Conservation (phyloP, 345 rosid genomes). For the Nephelium lappaceum region DNA sequence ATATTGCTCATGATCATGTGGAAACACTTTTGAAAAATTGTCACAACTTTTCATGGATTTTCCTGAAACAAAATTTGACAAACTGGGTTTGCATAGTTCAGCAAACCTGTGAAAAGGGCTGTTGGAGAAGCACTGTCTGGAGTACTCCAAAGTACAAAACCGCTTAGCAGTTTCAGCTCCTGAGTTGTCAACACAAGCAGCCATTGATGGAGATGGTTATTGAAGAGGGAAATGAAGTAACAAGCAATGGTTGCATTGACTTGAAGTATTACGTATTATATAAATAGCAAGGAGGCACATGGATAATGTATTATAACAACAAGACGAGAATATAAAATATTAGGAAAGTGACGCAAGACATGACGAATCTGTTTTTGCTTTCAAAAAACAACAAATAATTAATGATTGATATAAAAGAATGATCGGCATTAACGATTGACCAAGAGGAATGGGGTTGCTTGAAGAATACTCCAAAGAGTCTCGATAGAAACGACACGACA, state of each 20-base stretch:
- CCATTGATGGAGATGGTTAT: slow-evolving; percentile 8
- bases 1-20: neutral
- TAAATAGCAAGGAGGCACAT: neutral
- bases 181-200: slow-evolving; percentile 16
- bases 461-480: no score
- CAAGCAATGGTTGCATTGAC: neutral
- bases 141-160: neutral
- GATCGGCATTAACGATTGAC: neutral
- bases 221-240: no score
- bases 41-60: neutral
- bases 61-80: slow-evolving; percentile 1
- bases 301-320: neutral
- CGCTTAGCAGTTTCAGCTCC: neutral
- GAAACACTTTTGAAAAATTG: neutral
- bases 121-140: neutral
- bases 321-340: neutral
- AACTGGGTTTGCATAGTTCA: slow-evolving; percentile 15
- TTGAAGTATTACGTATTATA: neutral
- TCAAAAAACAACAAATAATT: no score
- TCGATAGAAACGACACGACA: no score
- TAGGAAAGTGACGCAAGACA: neutral
- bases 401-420: neutral
- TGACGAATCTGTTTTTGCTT: neutral
- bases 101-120: slow-evolving; percentile 5
- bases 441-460: no score